Evolutionary conservation across 495 filamentous ascomycete genomes (phyloP).

Genomic region (Cairneyella variabilis): DNA sequence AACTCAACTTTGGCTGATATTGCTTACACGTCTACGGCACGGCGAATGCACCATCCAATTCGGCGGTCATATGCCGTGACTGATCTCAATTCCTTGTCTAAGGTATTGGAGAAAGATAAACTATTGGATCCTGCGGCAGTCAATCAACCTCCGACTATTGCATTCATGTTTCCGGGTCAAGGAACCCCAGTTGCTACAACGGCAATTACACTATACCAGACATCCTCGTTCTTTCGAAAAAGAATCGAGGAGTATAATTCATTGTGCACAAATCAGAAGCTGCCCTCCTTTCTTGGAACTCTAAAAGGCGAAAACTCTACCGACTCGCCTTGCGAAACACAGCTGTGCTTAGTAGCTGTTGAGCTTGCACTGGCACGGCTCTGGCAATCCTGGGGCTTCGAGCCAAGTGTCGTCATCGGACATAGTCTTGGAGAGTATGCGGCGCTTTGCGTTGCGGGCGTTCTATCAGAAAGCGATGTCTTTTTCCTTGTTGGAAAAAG

Average conservation of each 20-base stretch:
- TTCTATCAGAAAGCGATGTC: slow-evolving; percentile 71
- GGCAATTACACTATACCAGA: slow-evolving; percentile 29
- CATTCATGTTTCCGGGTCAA: background rate
- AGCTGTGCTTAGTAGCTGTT: slow-evolving; percentile 30
- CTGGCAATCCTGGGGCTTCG: slow-evolving; percentile 74
- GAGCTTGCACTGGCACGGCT: slow-evolving; percentile 80
- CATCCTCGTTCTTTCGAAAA: background rate
- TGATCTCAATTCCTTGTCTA: background rate
- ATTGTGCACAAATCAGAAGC: background rate
- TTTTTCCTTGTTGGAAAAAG: slow-evolving; percentile 76
- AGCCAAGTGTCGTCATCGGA: slow-evolving; percentile 70
- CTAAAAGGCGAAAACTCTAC: background rate
- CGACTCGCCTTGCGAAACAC: slow-evolving; percentile 56
- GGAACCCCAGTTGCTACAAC: slow-evolving; percentile 54
- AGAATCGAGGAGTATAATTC: background rate
- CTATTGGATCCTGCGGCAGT: background rate
- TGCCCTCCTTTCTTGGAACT: background rate
- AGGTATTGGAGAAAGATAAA: background rate
- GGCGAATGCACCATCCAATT: background rate
- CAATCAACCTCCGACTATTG: background rate
- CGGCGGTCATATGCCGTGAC: background rate
- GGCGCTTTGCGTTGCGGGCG: slow-evolving; percentile 73
- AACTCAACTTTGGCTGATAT: background rate
- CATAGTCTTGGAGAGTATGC: slow-evolving; percentile 89
- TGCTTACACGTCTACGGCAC: background rate